These are phyloP conservation scores for Acacia acuminata DNA, from an alignment of 306 rosid genomes.

Conservation along the genomic window DNA sequence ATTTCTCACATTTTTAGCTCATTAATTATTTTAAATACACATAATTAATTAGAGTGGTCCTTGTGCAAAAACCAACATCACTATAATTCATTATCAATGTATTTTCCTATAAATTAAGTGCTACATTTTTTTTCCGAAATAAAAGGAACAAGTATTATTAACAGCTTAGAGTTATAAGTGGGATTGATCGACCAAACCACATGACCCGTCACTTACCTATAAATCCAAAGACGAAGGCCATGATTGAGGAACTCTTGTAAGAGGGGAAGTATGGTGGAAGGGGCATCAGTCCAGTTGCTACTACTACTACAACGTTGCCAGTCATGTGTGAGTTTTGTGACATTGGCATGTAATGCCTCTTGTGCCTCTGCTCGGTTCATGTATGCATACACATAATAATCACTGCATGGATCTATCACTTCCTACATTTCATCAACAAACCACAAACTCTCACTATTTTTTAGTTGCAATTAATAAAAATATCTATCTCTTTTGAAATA, in stretches of 20 bases:
- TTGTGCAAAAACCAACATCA: not conserved
- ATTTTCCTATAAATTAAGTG: not conserved
- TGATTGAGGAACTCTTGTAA: constrained; percentile 44
- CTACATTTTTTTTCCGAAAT: no score
- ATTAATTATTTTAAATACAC: not conserved
- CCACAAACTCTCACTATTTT: no score
- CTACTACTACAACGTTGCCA: constrained; percentile 70
- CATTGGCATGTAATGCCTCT: constrained; percentile 82
- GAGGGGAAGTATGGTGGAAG: constrained; percentile 68
- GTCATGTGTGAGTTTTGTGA: constrained; percentile 67
- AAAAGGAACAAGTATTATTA: no score
- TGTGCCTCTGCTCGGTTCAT: constrained; percentile 75
- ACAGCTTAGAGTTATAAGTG: no score
- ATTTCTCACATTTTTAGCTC: not conserved
- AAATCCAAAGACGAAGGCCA: constrained; percentile 73
- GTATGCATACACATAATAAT: constrained; percentile 65
- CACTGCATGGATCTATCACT: constrained; percentile 71
- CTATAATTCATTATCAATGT: not conserved
- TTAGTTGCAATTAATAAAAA: no score
- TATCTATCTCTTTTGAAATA: no score
- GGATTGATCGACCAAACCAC: no score
- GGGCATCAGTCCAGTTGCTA: constrained; percentile 53
- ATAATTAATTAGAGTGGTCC: not conserved
- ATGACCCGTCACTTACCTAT: constrained; percentile 43
- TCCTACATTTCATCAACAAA: constrained; percentile 24